Evolutionary conservation across 192 early-diverging fungal genomes (phyloP), one percentile per base, ranked within the genome.

Genomic region (Entomortierella beljakovae): DNA sequence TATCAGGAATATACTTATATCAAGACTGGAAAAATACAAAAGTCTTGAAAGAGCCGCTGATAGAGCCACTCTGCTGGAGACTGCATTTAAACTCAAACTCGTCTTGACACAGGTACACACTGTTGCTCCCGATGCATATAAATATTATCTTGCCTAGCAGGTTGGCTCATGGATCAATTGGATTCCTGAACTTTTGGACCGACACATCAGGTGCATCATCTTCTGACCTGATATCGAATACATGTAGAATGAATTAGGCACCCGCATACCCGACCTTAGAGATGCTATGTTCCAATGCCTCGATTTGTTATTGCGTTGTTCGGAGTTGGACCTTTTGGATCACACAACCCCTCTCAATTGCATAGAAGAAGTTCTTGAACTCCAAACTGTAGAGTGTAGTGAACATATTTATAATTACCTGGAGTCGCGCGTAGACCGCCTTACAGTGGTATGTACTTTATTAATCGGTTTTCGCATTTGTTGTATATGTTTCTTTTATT

Each of bases 311-410:
- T 18, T 81, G 28, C 65, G 80, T 34, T 81, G 80, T 34, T 46
- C 71, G 3, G 70, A 74, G 26, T 42, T 69, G 8, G 59, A 61
- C 9, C 66, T 81, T 20, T 26, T 68, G 38, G 80, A 73, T 13
- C 50, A 62, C 18, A 35, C 42, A 22, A 61, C 54, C 5, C 80
- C 91, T 1, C 72, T 94, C 8, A 82, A 70, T 16, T 60, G 88
- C 59, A 69, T 93, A 9, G 93, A 94, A 56, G 93, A 94, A 55
- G 52, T 94, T 4, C 55, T 93, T 20, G 92, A 94, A 40, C 63
- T 85, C 13, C 74, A 92, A 2, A 90, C 91, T 0, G 86, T 92
- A 18, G 71, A 80, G 13, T 79, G 70, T 16, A 85, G 83, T 57
- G 87, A 87, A 50, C 50, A 67, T 10, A 64, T 94, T 4, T 90